Evolutionary conservation across 805 yeast genomes (phyloP).

Genomic region (Lachancea meyersii): DNA sequence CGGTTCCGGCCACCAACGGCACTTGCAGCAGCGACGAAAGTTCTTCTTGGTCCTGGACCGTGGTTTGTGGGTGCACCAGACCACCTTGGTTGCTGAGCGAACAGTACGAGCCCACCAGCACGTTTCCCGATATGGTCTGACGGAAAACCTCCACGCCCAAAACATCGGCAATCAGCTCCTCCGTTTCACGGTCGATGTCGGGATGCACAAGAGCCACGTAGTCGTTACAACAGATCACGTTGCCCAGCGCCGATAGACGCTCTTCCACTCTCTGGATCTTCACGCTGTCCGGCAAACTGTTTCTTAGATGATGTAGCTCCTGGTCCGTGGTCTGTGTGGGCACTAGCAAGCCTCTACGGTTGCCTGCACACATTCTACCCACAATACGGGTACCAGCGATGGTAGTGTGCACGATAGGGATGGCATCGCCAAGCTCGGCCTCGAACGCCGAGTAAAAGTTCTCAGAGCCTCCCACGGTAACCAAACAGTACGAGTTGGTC

Average conservation of each 20-base stretch:
- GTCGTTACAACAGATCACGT: slow-evolving; percentile 97
- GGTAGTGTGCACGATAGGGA: slow-evolving; percentile 95
- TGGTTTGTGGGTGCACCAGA: slow-evolving; percentile 94
- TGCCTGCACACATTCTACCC: slow-evolving; percentile 98
- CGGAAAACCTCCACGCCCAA: slow-evolving; percentile 98
- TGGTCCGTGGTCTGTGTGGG: slow-evolving; percentile 98
- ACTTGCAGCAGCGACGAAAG: slow-evolving; percentile 90
- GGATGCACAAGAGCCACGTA: slow-evolving; percentile 99
- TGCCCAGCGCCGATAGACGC: slow-evolving; percentile 92
- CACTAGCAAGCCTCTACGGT: slow-evolving; percentile 93
- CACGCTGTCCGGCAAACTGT: slow-evolving; percentile 89
- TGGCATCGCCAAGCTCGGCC: slow-evolving; percentile 93
- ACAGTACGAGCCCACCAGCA: slow-evolving; percentile 94
- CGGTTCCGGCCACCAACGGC: slow-evolving; percentile 97
- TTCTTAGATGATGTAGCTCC: slow-evolving; percentile 94
- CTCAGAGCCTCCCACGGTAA: slow-evolving; percentile 94
- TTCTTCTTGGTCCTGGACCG: slow-evolving; percentile 97
- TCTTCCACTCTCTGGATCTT: slow-evolving; percentile 98
- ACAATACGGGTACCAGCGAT: slow-evolving; percentile 97
- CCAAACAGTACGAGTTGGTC: slow-evolving; percentile 93
- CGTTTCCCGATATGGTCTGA: slow-evolving; percentile 98
- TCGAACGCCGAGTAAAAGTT: slow-evolving; percentile 89
- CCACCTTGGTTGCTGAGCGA: slow-evolving; percentile 96
- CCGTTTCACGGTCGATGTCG: slow-evolving; percentile 98
- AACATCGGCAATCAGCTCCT: slow-evolving; percentile 95